Conservation (phyloP, 257 asterid genomes). For the Nicotiana obtusifolia region DNA sequence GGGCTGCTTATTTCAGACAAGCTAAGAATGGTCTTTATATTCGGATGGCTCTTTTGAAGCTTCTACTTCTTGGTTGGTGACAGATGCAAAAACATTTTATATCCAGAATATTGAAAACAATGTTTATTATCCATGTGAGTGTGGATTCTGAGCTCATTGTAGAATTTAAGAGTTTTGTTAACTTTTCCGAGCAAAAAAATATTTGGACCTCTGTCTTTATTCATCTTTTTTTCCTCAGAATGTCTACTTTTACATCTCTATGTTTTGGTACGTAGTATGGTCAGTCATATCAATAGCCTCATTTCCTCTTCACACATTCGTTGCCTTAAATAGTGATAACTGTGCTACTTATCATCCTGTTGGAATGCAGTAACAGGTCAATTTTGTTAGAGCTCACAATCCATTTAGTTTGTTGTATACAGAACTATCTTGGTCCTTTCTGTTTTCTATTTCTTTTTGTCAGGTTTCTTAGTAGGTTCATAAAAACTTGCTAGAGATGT, state of each 20-base stretch:
- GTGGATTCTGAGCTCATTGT: neutral
- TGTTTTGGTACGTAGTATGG: neutral
- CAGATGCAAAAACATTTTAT: neutral
- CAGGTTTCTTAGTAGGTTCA: neutral
- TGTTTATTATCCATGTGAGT: neutral
- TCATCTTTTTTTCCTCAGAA: neutral
- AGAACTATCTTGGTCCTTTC: neutral
- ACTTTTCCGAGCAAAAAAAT: neutral
- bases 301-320: neutral
- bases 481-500: neutral
- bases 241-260: neutral
- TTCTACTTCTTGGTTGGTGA: slow-evolving; percentile 82
- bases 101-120: neutral
- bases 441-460: too few relatives aligned
- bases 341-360: neutral
- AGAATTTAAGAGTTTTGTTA: neutral
- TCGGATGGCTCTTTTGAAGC: slow-evolving; percentile 86
- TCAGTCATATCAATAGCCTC: neutral
- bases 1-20: slow-evolving; percentile 85
- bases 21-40: slow-evolving; percentile 82
- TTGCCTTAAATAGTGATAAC: neutral
- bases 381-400: neutral
- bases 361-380: neutral
- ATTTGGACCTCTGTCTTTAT: neutral
- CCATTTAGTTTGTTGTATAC: neutral